Evolutionary conservation across 2,329 filamentous ascomycete genomes (phyloP).

Genomic region (Chaetothyriales sp.): DNA sequence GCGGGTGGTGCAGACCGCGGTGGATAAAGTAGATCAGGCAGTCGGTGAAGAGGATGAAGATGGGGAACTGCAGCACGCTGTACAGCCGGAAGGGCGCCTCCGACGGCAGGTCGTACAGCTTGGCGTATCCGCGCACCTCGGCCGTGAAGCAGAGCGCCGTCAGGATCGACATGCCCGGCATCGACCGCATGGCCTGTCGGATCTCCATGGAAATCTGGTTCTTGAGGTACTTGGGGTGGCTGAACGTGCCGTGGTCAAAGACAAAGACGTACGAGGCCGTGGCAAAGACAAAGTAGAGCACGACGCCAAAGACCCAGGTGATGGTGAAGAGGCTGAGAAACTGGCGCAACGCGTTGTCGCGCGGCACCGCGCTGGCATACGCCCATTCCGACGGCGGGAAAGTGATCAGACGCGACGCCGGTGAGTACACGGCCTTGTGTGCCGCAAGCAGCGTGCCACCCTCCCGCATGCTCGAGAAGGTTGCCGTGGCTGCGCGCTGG

Average conservation of each 20-base stretch:
- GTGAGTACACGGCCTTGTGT: constrained; percentile 44
- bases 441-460: constrained; percentile 39
- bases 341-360: constrained; percentile 69
- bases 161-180: constrained; percentile 71
- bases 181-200: constrained; percentile 57
- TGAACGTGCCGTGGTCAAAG: constrained; percentile 79
- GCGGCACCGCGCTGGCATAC: constrained; percentile 61
- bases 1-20: constrained; percentile 66
- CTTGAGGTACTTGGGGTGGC: constrained; percentile 89
- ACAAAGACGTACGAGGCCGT: constrained; percentile 73
- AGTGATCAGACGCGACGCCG: constrained; percentile 56
- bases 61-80: constrained; percentile 67
- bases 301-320: constrained; percentile 81
- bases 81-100: constrained; percentile 69
- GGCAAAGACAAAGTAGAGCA: constrained; percentile 71
- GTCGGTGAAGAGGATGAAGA: constrained; percentile 82
- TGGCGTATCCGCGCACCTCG: constrained; percentile 73
- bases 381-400: constrained; percentile 61
- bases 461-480: constrained; percentile 39
- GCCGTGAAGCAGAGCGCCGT: constrained; percentile 69
- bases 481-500: constrained; percentile 39
- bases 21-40: constrained; percentile 87
- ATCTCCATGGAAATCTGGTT: constrained; percentile 86
- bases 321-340: constrained; percentile 64
- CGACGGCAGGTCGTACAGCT: constrained; percentile 68